Percentiles rank a stretch among this genome's conserved stretches.
Evolutionary conservation across 306 rosid genomes (phyloP).

Genomic region (Pachyrhizus erosus): DNA sequence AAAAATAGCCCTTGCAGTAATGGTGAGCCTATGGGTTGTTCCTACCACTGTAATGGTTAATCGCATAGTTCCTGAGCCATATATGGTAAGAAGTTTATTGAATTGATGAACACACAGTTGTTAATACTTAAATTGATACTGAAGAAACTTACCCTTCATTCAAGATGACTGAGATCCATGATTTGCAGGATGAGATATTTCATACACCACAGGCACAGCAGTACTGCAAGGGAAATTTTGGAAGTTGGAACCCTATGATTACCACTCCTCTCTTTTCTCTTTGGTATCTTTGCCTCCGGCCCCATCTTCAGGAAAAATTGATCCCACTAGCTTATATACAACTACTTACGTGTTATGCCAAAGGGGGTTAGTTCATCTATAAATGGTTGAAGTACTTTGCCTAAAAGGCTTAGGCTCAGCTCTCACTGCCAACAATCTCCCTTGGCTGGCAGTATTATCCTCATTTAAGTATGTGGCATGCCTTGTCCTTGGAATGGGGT

Average conservation of each 20-base stretch:
- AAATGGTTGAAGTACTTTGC: conserved; percentile 1
- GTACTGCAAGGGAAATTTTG: conserved; percentile 80
- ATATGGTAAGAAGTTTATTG: conserved; percentile 65
- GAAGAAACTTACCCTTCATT: conserved; percentile 19
- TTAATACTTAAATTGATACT: conserved; percentile 5
- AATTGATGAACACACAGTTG: neutral
- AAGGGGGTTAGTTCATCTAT: conserved; percentile 12
- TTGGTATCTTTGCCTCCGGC: neutral
- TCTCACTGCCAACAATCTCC: neutral
- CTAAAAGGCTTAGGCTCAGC: conserved; percentile 5
- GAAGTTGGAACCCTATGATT: conserved; percentile 98
- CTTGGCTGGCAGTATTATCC: conserved; percentile 4
- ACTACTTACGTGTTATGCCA: conserved; percentile 14
- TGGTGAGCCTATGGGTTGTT: conserved; percentile 83
- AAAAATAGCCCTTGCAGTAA: conserved; percentile 61
- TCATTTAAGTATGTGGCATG: neutral
- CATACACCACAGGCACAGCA: conserved; percentile 83
- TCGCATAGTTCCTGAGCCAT: conserved; percentile 74
- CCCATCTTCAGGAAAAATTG: neutral
- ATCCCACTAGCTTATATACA: conserved; percentile 8
- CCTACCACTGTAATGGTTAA: conserved; percentile 70
- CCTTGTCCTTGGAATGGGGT: conserved; percentile 32
- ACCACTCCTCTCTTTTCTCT: conserved; percentile 67
- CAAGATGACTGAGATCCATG: neutral
- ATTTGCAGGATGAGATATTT: conserved; percentile 92